A percentile compares a stretch with the other conserved stretches of the same genome.
Evolutionary conservation across 495 filamentous ascomycete genomes (phyloP).

Genomic region (Penicillium macrosclerotiorum): DNA sequence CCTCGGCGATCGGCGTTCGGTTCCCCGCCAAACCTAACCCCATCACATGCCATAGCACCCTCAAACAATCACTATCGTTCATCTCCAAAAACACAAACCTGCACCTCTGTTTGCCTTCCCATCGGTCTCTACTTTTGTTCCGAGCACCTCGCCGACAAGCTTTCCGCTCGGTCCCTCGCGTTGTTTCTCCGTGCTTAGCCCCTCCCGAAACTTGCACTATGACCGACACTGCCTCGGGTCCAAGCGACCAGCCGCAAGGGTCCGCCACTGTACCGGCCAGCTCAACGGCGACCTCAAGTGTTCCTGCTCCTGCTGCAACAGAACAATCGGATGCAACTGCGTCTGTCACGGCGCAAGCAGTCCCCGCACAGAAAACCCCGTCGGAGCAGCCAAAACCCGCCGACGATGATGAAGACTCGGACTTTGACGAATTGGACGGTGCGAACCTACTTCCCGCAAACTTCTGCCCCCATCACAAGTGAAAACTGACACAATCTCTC

Average conservation of each 20-base stretch:
- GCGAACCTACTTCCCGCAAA: conserved; percentile 3
- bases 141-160: conserved; percentile 2
- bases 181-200: neutral
- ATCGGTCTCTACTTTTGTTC: neutral
- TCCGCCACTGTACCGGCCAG: neutral
- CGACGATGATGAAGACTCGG: conserved; percentile 48
- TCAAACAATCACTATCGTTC: too few relatives aligned
- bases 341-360: neutral
- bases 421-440: conserved; percentile 92
- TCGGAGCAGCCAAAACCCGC: conserved; percentile 11
- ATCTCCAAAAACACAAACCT: too few relatives aligned
- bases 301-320: too few relatives aligned
- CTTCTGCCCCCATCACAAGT: neutral
- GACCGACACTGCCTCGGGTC: conserved; percentile 5
- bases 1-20: conserved; percentile 29
- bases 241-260: neutral
- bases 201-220: conserved; percentile 2
- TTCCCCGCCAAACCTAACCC: conserved; percentile 24
- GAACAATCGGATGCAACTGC: too few relatives aligned
- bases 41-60: conserved; percentile 24
- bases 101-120: too few relatives aligned
- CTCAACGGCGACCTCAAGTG: neutral
- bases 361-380: conserved; percentile 1
- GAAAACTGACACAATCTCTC: neutral
- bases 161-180: neutral